phyloP scores from a whole-genome alignment of 495 filamentous ascomycete species.

The Aspergillus carlsbadensis region DNA sequence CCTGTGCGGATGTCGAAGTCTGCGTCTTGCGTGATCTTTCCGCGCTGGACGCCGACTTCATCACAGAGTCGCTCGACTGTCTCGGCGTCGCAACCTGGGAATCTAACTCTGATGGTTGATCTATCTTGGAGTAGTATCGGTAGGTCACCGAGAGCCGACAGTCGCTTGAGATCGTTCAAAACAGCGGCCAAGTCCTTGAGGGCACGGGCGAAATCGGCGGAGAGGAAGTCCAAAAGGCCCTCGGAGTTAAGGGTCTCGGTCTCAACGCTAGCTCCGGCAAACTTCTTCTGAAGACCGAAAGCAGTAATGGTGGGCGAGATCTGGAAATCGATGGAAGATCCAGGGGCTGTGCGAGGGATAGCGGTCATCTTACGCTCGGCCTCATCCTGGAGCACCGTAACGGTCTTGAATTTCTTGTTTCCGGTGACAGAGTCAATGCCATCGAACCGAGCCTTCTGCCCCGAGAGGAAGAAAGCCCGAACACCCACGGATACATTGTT shows the following conservation, averaged over 20 bases:
- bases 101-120: conserved; percentile 73
- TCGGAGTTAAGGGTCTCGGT: conserved; percentile 64
- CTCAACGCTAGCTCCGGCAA: conserved; percentile 28
- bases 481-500: conserved; percentile 90
- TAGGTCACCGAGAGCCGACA: conserved; percentile 76
- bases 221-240: conserved; percentile 79
- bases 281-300: conserved; percentile 51
- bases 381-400: conserved; percentile 68
- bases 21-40: conserved; percentile 75
- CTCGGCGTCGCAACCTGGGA: conserved; percentile 84
- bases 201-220: conserved; percentile 83
- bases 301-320: conserved; percentile 85
- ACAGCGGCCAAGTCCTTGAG: conserved; percentile 78
- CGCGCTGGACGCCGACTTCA: conserved; percentile 78
- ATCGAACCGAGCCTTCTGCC: conserved; percentile 81
- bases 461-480: conserved; percentile 84
- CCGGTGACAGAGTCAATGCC: conserved; percentile 64
- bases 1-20: conserved; percentile 64
- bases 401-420: conserved; percentile 72
- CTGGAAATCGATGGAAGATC: conserved; percentile 81
- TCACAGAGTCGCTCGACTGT: conserved; percentile 82
- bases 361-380: conserved; percentile 58
- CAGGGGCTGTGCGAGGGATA: conserved; percentile 57
- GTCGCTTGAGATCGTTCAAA: conserved; percentile 75
- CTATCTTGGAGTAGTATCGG: conserved; percentile 67